Base-by-base conservation (phyloP, 345 rosid genomes). In the Populus ilicifolia region DNA sequence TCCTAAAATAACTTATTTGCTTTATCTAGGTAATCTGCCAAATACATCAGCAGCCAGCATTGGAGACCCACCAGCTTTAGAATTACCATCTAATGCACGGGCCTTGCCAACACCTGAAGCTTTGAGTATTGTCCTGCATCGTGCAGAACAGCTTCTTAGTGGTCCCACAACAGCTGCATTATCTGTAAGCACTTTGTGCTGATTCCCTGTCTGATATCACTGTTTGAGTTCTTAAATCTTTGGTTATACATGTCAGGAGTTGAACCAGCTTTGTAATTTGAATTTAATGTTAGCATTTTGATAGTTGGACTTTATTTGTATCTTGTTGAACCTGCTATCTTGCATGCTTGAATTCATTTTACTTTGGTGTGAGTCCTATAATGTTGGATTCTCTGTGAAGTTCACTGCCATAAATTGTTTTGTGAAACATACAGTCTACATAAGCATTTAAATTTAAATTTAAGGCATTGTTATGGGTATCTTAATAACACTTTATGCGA, bases 91-190 rank as follows among this genome's bases (percentile, higher is more conserved):
- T 43, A 85, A 76, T 78, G 82, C 78, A 41, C 85, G 52, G 71
- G 94, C 93, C 69, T 67, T 85, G 80, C 89, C 93, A 33, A 86
- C 94, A 2, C 88, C 86, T 72, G 97, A 90, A 87, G 92, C 90
- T 59, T 86, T 96, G 75, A 74, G 82, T 73, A 81, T 81, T 77
- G 88, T 93, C 76, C 52, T 93, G 80, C 88, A 86, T 73, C 93
- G 81, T 71, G 90, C 88, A 59, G 91, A 92, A 78, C 83, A 72
- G 70, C 89, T 96, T 85, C 88, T 96, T 4, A 77, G 91, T 74
- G 89, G 83, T 73, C 88, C 77, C 68, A 82, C 87, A n/a, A 76
- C 83, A n/a, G 78, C 87, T 39, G 85, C 96, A 70, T 79, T 96
- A 82, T 90, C 95, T 46, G 98, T 93, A 89, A 85, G 80, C 27